Conservation (phyloP, 2,329 filamentous ascomycete species). For the Anisogramma anomala region DNA sequence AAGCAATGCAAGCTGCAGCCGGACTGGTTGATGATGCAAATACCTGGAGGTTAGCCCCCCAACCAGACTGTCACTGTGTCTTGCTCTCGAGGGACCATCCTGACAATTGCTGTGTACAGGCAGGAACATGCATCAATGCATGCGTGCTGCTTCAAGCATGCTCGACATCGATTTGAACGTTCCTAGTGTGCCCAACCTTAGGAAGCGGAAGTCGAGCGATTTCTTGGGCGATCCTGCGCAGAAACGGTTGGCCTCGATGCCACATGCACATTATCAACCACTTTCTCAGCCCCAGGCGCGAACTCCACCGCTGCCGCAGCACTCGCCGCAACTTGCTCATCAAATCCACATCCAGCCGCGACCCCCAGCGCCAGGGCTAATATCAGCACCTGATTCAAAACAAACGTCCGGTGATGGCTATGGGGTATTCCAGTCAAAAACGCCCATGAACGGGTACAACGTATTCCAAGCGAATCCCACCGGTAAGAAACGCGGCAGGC, state of each 20-base stretch:
- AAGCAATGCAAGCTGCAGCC: constrained; percentile 22
- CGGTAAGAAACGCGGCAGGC: constrained; percentile 23
- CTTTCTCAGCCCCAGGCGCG: constrained; percentile 7
- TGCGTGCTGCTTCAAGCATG: constrained; percentile 22
- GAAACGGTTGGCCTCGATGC: constrained; percentile 22
- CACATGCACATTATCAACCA: constrained; percentile 11
- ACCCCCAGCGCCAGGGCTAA: constrained; percentile 12
- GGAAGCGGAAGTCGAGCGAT: constrained; percentile 23
- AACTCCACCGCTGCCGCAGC: constrained; percentile 4
- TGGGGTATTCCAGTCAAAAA: constrained; percentile 10
- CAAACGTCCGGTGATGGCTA: constrained; percentile 6
- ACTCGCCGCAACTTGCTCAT: constrained; percentile 9
- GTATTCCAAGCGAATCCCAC: constrained; percentile 15
- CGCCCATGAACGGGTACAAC: constrained; percentile 13
- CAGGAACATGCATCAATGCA: constrained; percentile 26
- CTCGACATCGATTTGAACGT: constrained; percentile 19
- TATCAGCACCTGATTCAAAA: constrained; percentile 18
- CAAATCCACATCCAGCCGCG: constrained; percentile 23
- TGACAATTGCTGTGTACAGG: constrained; percentile 19
- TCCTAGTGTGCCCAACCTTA: constrained; percentile 19
- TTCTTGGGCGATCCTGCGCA: constrained; percentile 20
- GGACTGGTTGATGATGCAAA: constrained; percentile 26
- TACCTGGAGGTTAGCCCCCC: constrained; percentile 23
- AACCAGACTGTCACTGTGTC: not conserved
- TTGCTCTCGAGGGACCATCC: not conserved